Conservation (phyloP, 2,329 filamentous ascomycete genomes). For the Trichoderma breve region DNA sequence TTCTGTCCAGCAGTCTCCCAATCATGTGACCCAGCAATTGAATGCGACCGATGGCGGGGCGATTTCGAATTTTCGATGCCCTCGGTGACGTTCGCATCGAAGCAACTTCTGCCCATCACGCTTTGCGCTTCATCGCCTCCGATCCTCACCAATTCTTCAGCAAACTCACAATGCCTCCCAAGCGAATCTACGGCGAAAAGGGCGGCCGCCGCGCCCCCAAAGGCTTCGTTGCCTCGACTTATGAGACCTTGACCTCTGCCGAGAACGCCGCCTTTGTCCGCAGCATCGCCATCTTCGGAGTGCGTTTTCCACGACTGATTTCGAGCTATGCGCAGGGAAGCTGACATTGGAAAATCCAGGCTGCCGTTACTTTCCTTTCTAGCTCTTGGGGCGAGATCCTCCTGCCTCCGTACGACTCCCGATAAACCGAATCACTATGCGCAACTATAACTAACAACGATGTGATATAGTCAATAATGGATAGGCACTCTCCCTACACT, state of each 20-base stretch:
- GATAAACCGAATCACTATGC: neutral
- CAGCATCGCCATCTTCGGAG: conserved; percentile 66
- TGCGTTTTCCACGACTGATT: conserved; percentile 42
- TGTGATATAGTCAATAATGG: conserved; percentile 4
- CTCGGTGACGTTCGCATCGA: conserved; percentile 18
- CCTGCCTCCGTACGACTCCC: conserved; percentile 56
- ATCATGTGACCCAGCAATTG: conserved; percentile 30
- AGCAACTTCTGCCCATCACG: neutral
- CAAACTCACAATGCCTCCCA: conserved; percentile 58
- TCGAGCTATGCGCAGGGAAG: neutral
- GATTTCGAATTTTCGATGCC: conserved; percentile 28
- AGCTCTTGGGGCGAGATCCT: conserved; percentile 67
- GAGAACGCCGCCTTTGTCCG: conserved; percentile 69
- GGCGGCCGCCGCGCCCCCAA: conserved; percentile 41
- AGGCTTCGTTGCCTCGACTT: conserved; percentile 57
- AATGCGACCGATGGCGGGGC: conserved; percentile 23
- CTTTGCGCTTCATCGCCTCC: neutral
- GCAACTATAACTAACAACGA: neutral
- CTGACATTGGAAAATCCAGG: conserved; percentile 40
- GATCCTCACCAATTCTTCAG: neutral
- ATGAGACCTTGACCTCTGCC: conserved; percentile 60
- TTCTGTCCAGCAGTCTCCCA: rapidly evolving
- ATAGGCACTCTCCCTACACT: neutral
- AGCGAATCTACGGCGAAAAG: conserved; percentile 54
- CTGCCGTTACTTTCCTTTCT: conserved; percentile 63